Base-by-base conservation (phyloP, 2,329 filamentous ascomycete species). In the Septoria petroselini region DNA sequence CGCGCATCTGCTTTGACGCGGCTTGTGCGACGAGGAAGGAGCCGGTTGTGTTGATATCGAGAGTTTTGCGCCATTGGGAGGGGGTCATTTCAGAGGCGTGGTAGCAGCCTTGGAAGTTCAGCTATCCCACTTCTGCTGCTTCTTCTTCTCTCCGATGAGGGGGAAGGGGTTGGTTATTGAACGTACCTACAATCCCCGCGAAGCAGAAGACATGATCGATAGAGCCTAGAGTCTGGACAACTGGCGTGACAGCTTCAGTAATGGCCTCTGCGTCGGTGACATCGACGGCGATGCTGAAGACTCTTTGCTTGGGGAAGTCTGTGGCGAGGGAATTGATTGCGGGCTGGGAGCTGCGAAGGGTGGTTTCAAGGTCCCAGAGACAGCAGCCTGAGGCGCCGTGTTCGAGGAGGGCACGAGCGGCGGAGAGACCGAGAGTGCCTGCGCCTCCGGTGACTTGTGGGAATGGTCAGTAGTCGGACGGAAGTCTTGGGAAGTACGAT, bases 41-140 rank as follows among this genome's bases (percentile, higher is more conserved):
- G 0, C 86, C 86, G 0, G 83, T 86, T 1, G 83, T 79, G 63
- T 91, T 91, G 62, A 90, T 77, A 48, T 88, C 84, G 15, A 89
- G 61, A 0, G 84, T 77, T 21, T 76, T 75, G 5, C 81, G 76
- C 77, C 81, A 90, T 57, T 84, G 73, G 1, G 73, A 70, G 0
- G 76, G 67, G 0, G 74, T 68, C 71, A 83, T 81, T 1, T 84
- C 79, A 1, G 85, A 66, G 0, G 84, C 79, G 53, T 81, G 77
- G 0, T 76, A 72, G 57, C 79, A 84, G 43, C 43, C n/a, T n/a
- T n/a, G n/a, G n/a, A n/a, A n/a, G n/a, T n/a, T n/a, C n/a, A n/a
- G n/a, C n/a, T n/a, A n/a, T n/a, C n/a, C n/a, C n/a, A n/a, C n/a
- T n/a, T n/a, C n/a, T n/a, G n/a, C n/a, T n/a, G n/a, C n/a, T n/a